Base-by-base conservation (phyloP, 164 flowering plant species). In the Platanus orientalis region DNA sequence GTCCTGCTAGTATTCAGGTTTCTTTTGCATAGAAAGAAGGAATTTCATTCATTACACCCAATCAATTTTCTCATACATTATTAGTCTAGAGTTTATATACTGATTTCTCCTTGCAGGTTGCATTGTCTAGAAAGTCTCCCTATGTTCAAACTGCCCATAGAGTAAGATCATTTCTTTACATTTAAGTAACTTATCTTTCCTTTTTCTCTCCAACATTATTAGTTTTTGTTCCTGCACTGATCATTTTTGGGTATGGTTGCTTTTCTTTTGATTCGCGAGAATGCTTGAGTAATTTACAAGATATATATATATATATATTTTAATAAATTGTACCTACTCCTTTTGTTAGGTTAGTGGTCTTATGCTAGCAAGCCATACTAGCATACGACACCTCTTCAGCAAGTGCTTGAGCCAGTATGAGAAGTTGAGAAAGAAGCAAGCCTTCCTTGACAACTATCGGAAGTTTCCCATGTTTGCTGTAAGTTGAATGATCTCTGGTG, bases 1-100 rank as follows among this genome's bases (percentile, higher is more conserved):
- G 99, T 26, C 99, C 99, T 76, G 98, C 99, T 51, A 95, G 99
- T 80, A 95, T 92, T 69, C 99, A 95, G 97, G 99, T 84, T 21
- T 73, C 62, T 44, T 29, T 48, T 45, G 56, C 27, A 20, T 26
- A 12, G 16, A 19, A 36, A 49, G 60, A 29, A 57, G 54, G 49
- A 40, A 42, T 66, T n/a, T 26, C 27, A 6, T 49, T 1, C 49
- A 45, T 19, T 45, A 45, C n/a, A 45, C 5, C 42, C n/a, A n/a
- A 19, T 14, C n/a, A 45, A 17, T 45, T 45, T 45, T 5, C 16
- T 19, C 1, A 16, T 17, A 5, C 58, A 11, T 16, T 21, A 28
- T 17, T 34, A 29, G 32, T 42, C 3, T 13, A 30, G 11, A 12
- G 40, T 16, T 54, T 36, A 24, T 24, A 23, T 45, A 12, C 4